phyloP scores from a whole-genome alignment of 2,329 filamentous ascomycete genomes.

The Aureobasidium sp. region DNA sequence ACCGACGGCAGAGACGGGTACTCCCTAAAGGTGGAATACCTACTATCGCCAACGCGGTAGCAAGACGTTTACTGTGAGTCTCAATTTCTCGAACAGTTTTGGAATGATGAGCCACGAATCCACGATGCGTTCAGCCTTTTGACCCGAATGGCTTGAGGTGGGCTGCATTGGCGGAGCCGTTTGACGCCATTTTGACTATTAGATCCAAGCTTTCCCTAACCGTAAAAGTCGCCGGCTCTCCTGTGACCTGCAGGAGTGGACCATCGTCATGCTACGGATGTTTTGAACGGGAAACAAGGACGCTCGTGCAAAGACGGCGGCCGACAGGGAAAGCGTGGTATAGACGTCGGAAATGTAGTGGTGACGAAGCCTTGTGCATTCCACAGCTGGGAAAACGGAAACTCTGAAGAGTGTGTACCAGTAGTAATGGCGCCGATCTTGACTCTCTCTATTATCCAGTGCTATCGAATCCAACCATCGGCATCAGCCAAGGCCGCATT shows the following conservation, averaged over 20 bases:
- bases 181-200: neutral
- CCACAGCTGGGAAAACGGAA: neutral
- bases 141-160: neutral
- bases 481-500: neutral
- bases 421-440: neutral
- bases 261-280: neutral
- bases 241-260: conserved; percentile 1
- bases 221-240: neutral
- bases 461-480: neutral
- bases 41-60: neutral
- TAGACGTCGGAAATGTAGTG: conserved; percentile 7
- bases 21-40: too few species aligned
- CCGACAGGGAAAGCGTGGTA: conserved; percentile 8
- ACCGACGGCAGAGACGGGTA: neutral
- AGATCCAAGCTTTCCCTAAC: conserved; percentile 3
- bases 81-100: neutral
- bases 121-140: conserved; percentile 4
- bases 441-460: neutral
- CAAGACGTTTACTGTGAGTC: neutral
- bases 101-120: neutral
- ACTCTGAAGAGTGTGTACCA: neutral
- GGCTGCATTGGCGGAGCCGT: conserved; percentile 3
- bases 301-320: neutral
- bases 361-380: conserved; percentile 10
- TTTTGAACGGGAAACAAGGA: neutral